Conservation (phyloP, 2,329 filamentous ascomycete genomes). For the Hysterium pulicare region DNA sequence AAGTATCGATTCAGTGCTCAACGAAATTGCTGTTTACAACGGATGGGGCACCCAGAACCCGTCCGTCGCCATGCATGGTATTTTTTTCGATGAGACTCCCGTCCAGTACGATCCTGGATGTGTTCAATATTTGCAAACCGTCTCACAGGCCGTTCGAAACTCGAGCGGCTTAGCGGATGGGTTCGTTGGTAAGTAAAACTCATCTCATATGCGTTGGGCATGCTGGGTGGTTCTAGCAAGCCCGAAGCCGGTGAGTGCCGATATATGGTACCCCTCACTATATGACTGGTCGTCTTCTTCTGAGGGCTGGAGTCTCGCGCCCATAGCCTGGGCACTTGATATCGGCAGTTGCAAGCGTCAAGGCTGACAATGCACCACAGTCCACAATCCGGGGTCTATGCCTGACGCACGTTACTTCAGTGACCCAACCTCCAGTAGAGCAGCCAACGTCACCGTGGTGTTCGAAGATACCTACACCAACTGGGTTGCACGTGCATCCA, state of each 20-base stretch:
- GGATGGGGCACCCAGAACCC: conserved; percentile 41
- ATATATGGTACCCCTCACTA: conserved; percentile 11
- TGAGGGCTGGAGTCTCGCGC: conserved; percentile 10
- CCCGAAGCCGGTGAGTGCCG: conserved; percentile 13
- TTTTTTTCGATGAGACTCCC: conserved; percentile 51
- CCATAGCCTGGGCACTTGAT: conserved; percentile 4
- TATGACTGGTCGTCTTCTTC: conserved; percentile 9
- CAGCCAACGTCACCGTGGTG: conserved; percentile 16
- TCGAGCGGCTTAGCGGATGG: conserved; percentile 22
- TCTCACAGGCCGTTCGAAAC: conserved; percentile 14
- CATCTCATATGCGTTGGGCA: conserved; percentile 18
- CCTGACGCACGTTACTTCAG: conserved; percentile 17
- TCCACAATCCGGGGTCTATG: conserved; percentile 23
- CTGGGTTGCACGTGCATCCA: conserved; percentile 8
- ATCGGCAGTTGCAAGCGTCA: conserved; percentile 22
- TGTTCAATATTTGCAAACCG: conserved; percentile 18
- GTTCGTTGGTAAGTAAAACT: conserved; percentile 21
- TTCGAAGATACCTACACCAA: conserved; percentile 19
- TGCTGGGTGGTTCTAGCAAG: conserved; percentile 7
- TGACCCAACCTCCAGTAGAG: conserved; percentile 7
- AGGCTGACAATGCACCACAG: conserved; percentile 20
- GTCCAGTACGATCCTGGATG: conserved; percentile 15
- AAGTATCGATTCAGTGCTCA: conserved; percentile 16
- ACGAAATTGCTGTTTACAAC: conserved; percentile 46
- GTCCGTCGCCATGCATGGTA: conserved; percentile 43